phyloP scores from a whole-genome alignment of 176 grass and related monocot species.

The Lolium multiflorum region DNA sequence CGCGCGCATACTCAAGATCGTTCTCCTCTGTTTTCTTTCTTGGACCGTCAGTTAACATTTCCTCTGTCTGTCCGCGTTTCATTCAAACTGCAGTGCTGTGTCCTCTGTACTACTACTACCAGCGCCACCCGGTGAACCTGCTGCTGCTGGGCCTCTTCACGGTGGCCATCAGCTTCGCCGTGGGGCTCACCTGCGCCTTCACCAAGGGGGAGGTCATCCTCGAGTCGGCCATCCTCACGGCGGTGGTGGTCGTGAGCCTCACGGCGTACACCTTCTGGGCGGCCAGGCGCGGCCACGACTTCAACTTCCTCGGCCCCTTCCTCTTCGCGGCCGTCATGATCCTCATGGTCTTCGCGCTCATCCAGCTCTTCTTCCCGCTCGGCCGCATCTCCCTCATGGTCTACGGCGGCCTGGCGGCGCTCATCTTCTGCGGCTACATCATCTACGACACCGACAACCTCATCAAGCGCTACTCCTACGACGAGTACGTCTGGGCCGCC shows the following conservation, averaged over 20 bases:
- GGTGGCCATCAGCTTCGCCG: slow-evolving; percentile 83
- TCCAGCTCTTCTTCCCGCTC: slow-evolving; percentile 84
- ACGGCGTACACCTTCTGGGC: slow-evolving; percentile 97
- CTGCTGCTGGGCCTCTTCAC: slow-evolving; percentile 85
- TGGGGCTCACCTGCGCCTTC: slow-evolving; percentile 89
- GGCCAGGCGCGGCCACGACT: slow-evolving; percentile 75
- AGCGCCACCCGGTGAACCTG: slow-evolving; percentile 74
- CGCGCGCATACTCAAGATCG: no score
- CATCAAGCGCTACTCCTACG: slow-evolving; percentile 90
- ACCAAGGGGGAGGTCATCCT: slow-evolving; percentile 80
- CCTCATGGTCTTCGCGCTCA: slow-evolving; percentile 81
- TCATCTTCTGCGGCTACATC: slow-evolving; percentile 93
- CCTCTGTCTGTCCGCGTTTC: neutral
- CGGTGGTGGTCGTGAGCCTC: slow-evolving; percentile 85
- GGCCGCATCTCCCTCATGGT: slow-evolving; percentile 74
- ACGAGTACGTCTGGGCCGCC: slow-evolving; percentile 96
- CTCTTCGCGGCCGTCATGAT: slow-evolving; percentile 79
- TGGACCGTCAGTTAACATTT: no score
- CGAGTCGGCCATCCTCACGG: slow-evolving; percentile 78
- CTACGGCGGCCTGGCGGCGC: slow-evolving; percentile 72
- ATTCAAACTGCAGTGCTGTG: slow-evolving; percentile 68
- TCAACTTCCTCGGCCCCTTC: slow-evolving; percentile 91
- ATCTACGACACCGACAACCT: slow-evolving; percentile 96
- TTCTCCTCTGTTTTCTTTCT: no score
- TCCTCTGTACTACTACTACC: slow-evolving; percentile 90